Conservation (phyloP, 176 grass and related monocot species). For the Oryza nivara region DNA sequence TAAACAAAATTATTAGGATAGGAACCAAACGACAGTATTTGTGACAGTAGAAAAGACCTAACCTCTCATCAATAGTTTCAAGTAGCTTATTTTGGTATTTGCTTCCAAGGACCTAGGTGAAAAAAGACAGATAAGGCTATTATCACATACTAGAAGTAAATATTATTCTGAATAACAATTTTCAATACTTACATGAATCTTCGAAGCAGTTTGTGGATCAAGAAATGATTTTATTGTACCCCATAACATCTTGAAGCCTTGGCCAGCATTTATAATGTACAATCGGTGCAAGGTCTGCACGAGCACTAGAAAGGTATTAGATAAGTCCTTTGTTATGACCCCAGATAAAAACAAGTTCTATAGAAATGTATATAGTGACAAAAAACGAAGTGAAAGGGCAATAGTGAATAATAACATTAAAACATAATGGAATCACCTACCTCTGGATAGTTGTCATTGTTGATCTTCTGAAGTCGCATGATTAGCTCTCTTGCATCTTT, state of each 20-base stretch:
- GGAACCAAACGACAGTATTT: conserved; percentile 28
- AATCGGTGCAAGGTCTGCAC: conserved; percentile 73
- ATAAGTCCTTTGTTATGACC: neutral
- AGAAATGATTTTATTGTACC: conserved; percentile 92
- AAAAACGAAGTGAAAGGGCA: conserved; percentile 8
- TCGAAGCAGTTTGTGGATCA: conserved; percentile 93
- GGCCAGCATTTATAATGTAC: conserved; percentile 93
- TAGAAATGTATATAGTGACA: conserved; percentile 18
- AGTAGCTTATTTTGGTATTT: conserved; percentile 88
- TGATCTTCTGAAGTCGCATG: conserved; percentile 81
- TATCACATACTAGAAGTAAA: conserved; percentile 13
- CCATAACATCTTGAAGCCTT: conserved; percentile 97
- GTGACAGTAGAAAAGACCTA: conserved; percentile 9
- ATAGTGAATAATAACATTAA: conserved; percentile 17
- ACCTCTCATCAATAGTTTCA: conserved; percentile 93
- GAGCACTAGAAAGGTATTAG: conserved; percentile 26
- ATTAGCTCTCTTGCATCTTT: conserved; percentile 96
- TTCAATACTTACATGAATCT: conserved; percentile 71
- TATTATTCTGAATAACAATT: conserved; percentile 9
- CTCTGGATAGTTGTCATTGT: conserved; percentile 98
- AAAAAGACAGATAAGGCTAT: conserved; percentile 29
- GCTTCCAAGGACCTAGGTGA: conserved; percentile 81
- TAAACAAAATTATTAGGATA: conserved; percentile 39
- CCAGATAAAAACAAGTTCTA: conserved; percentile 30
- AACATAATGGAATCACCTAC: conserved; percentile 42